A percentile compares a stretch with the other conserved stretches of the same genome.
These are phyloP conservation scores for Cladosporium sp. DNA, from an alignment of 2,329 filamentous ascomycete genomes.

Conservation along the genomic window DNA sequence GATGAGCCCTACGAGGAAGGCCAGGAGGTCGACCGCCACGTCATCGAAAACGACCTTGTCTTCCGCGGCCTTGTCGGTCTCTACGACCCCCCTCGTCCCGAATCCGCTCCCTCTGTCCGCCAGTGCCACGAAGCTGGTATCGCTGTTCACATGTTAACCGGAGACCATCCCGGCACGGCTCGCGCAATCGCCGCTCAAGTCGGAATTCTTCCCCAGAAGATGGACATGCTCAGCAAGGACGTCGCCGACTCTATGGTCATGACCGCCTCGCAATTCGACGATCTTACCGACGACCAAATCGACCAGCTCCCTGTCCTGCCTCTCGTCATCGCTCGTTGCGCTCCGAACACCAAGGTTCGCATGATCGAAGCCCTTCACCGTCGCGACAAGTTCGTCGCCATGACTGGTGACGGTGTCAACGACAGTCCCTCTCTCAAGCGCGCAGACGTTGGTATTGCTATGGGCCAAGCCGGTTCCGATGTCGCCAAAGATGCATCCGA, in stretches of 20 bases:
- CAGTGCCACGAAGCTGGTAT: conserved; percentile 74
- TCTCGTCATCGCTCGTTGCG: conserved; percentile 79
- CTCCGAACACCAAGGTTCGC: conserved; percentile 81
- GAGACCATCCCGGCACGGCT: conserved; percentile 77
- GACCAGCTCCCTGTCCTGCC: conserved; percentile 73
- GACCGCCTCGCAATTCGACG: conserved; percentile 62
- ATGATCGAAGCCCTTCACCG: conserved; percentile 89
- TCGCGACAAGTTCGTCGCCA: conserved; percentile 73
- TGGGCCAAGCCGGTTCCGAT: conserved; percentile 81
- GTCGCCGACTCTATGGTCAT: conserved; percentile 71
- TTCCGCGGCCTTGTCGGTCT: conserved; percentile 83
- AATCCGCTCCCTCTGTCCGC: conserved; percentile 71
- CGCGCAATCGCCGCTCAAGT: conserved; percentile 77
- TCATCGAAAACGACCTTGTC: conserved; percentile 67
- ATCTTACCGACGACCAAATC: conserved; percentile 71
- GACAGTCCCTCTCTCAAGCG: conserved; percentile 78
- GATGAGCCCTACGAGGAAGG: conserved; percentile 47
- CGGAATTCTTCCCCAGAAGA: conserved; percentile 66
- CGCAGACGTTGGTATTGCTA: conserved; percentile 84
- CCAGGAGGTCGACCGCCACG: conserved; percentile 53
- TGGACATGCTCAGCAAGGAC: conserved; percentile 59
- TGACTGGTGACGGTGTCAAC: conserved; percentile 89
- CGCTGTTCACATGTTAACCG: conserved; percentile 80
- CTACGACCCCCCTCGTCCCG: conserved; percentile 80
- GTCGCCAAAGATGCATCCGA: conserved; percentile 81